Conservation (phyloP, 129 eudicot genomes). For the Artemisia tridentata region DNA sequence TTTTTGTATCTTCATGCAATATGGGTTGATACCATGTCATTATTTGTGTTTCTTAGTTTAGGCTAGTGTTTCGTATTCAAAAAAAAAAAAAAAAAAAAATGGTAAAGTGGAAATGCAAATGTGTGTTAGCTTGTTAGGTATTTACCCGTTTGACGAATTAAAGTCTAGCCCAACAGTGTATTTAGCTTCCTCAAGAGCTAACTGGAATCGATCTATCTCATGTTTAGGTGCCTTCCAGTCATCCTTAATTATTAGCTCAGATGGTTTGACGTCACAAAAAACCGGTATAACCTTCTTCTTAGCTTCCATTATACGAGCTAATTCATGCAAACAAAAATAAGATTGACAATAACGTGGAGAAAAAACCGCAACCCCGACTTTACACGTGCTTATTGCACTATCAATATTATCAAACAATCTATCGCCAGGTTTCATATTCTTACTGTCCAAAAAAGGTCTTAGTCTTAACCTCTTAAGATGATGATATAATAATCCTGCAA, state of each 20-base stretch:
- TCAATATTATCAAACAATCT: constrained; percentile 60
- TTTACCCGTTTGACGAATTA: constrained; percentile 68
- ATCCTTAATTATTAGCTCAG: constrained; percentile 61
- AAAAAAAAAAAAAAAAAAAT: not conserved
- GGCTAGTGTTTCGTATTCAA: not conserved
- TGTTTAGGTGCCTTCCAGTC: constrained; percentile 32
- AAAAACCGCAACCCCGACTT: constrained; percentile 68
- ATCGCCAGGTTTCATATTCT: constrained; percentile 86
- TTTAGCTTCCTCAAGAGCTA: constrained; percentile 78
- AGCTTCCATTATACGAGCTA: constrained; percentile 60
- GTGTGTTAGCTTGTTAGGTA: not conserved
- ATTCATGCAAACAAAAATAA: constrained; percentile 77
- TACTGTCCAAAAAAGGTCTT: constrained; percentile 75
- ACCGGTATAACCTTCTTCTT: constrained; percentile 67
- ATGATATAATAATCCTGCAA: constrained; percentile 60
- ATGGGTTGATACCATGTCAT: too few species aligned
- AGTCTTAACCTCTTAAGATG: constrained; percentile 43
- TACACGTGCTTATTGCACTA: constrained; percentile 44
- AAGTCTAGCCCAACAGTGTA: constrained; percentile 75
- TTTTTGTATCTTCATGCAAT: not conserved
- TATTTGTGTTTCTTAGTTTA: too few species aligned
- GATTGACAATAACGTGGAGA: constrained; percentile 85
- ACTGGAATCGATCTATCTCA: constrained; percentile 43
- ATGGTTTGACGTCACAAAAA: constrained; percentile 76
- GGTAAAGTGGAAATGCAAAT: not conserved